Percentiles rank a stretch among this genome's conserved stretches.
Conservation (phyloP, 1,284 basidiomycete species). For the Neolentinus lepideus region DNA sequence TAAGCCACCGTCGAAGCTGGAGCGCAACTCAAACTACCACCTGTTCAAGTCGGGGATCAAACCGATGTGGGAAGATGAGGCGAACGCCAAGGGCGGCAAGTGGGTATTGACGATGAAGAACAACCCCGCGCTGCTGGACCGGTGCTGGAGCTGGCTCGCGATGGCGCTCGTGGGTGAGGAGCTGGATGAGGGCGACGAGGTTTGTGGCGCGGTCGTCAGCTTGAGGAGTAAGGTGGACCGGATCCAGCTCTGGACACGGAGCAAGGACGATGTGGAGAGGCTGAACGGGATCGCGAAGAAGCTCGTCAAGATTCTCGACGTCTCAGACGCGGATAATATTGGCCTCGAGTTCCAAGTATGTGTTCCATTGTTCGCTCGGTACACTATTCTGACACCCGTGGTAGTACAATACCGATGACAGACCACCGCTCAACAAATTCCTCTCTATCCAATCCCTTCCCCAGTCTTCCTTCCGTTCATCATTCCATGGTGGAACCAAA, state of each 20-base stretch:
- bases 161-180: slow-evolving; percentile 91
- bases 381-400: neutral
- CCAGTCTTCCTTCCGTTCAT: slow-evolving; percentile 52
- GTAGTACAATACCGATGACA: slow-evolving; percentile 77
- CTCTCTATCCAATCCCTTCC: slow-evolving; percentile 70
- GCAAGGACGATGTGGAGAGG: slow-evolving; percentile 76
- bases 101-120: slow-evolving; percentile 93
- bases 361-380: slow-evolving; percentile 1
- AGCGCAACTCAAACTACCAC: slow-evolving; percentile 88
- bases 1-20: slow-evolving; percentile 82
- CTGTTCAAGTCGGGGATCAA: slow-evolving; percentile 90
- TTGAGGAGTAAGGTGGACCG: slow-evolving; percentile 82
- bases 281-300: slow-evolving; percentile 81
- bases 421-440: slow-evolving; percentile 72
- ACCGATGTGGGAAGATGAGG: slow-evolving; percentile 95
- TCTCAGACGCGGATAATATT: slow-evolving; percentile 72
- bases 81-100: slow-evolving; percentile 87
- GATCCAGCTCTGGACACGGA: slow-evolving; percentile 85
- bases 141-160: slow-evolving; percentile 86
- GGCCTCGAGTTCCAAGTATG: slow-evolving; percentile 84
- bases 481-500: slow-evolving; percentile 32
- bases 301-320: slow-evolving; percentile 75
- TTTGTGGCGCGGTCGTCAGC: slow-evolving; percentile 89
- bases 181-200: slow-evolving; percentile 79
- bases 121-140: slow-evolving; percentile 73